A percentile compares a stretch with the other conserved stretches of the same genome.
Conservation (phyloP, 1,139 yeast species). For the Kodamaea suecica region DNA sequence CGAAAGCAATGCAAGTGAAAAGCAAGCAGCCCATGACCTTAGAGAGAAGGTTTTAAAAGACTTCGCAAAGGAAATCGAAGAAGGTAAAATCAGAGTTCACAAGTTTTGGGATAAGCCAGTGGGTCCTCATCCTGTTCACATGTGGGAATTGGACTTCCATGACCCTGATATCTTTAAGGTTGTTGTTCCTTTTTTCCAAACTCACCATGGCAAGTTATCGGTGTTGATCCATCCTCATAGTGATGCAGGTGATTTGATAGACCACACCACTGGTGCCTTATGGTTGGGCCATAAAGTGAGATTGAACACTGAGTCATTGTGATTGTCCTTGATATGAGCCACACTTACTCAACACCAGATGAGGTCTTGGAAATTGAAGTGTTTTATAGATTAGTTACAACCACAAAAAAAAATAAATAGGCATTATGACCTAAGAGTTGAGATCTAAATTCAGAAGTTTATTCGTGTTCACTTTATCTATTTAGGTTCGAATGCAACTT, state of each 20-base stretch:
- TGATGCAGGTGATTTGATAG: slow-evolving; percentile 37
- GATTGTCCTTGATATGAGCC: too few relatives aligned
- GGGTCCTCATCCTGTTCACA: slow-evolving; percentile 55
- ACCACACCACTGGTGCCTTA: slow-evolving; percentile 51
- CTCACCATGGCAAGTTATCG: slow-evolving; percentile 49
- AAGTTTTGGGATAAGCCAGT: slow-evolving; percentile 49
- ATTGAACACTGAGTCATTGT: slow-evolving; percentile 12
- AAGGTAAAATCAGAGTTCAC: slow-evolving; percentile 42
- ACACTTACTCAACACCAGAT: too few relatives aligned
- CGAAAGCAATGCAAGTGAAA: slow-evolving; percentile 33
- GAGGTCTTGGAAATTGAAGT: too few relatives aligned
- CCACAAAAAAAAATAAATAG: too few relatives aligned
- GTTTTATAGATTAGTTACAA: too few relatives aligned
- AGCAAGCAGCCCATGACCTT: slow-evolving; percentile 35
- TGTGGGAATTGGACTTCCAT: slow-evolving; percentile 43
- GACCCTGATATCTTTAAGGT: slow-evolving; percentile 27
- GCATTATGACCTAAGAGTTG: too few relatives aligned
- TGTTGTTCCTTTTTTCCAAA: slow-evolving; percentile 38
- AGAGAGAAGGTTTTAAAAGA: slow-evolving; percentile 41
- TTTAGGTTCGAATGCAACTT: slow-evolving; percentile 29
- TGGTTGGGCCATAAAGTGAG: slow-evolving; percentile 49
- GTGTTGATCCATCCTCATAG: slow-evolving; percentile 56
- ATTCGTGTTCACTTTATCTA: slow-evolving; percentile 7
- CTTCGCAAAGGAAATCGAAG: slow-evolving; percentile 43
- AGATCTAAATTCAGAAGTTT: too few relatives aligned